Conservation (phyloP, 495 filamentous ascomycete genomes). For the Filosporella fistucella region DNA sequence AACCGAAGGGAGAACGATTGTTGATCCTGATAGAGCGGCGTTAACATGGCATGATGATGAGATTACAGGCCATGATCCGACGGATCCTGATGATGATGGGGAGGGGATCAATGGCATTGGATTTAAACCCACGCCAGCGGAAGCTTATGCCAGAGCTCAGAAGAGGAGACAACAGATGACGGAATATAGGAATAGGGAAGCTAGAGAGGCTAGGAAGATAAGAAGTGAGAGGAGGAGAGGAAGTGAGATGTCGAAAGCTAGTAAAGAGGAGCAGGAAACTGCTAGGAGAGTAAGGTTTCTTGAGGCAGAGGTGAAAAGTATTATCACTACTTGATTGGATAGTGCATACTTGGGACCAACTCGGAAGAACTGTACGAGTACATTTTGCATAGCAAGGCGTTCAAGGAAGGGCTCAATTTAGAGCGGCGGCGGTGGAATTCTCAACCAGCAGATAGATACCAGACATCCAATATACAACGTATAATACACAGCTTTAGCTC, state of each 20-base stretch:
- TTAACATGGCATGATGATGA: conserved; percentile 82
- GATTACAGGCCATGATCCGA: conserved; percentile 75
- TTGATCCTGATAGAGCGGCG: conserved; percentile 47
- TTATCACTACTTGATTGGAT: conserved; percentile 8
- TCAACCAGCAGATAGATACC: neutral
- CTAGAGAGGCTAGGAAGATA: conserved; percentile 73
- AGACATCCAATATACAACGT: conserved; percentile 1
- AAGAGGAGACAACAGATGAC: conserved; percentile 76
- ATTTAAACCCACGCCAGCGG: conserved; percentile 80
- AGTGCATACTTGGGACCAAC: neutral
- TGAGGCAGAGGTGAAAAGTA: conserved; percentile 18
- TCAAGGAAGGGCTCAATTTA: neutral
- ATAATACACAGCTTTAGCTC: conserved; percentile 24
- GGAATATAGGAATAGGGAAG: conserved; percentile 79
- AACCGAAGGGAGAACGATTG: conserved; percentile 23
- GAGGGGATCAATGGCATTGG: conserved; percentile 87
- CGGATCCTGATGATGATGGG: conserved; percentile 70
- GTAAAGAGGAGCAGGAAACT: conserved; percentile 9
- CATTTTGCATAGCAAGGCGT: neutral
- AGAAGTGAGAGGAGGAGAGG: conserved; percentile 58
- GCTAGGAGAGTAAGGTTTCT: conserved; percentile 22
- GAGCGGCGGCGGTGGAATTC: neutral
- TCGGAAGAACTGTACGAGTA: neutral
- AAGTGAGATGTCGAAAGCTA: conserved; percentile 23
- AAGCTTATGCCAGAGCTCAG: conserved; percentile 71